A percentile compares a stretch with the other conserved stretches of the same genome.
Evolutionary conservation across 2,329 filamentous ascomycete genomes (phyloP).

Genomic region (Colletotrichum kahawae): DNA sequence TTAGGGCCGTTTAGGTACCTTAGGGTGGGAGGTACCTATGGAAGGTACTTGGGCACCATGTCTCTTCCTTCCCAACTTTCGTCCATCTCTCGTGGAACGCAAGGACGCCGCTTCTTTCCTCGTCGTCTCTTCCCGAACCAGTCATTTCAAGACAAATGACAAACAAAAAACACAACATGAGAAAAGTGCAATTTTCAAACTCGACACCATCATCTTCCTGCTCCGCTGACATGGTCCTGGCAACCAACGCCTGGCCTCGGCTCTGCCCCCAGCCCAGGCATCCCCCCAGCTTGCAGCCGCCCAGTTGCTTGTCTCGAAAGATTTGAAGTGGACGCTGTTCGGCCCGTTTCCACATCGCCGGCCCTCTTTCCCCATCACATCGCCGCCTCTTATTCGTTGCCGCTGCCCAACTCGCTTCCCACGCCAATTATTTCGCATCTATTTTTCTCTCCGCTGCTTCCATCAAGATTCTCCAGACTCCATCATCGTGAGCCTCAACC

Average conservation of each 20-base stretch:
- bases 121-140: neutral
- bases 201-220: neutral
- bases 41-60: neutral
- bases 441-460: neutral
- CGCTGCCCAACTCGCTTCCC: neutral
- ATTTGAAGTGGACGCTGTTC: neutral
- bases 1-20: neutral
- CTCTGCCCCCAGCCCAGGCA: neutral
- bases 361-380: neutral
- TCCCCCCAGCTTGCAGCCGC: neutral
- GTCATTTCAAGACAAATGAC: neutral
- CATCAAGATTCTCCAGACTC: neutral
- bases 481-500: neutral
- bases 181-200: neutral
- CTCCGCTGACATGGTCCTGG: neutral
- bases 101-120: neutral
- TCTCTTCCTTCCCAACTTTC: neutral
- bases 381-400: neutral
- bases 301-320: neutral
- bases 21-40: neutral
- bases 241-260: neutral
- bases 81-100: neutral
- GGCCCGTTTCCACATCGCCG: slow-evolving; percentile 10
- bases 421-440: slow-evolving; percentile 15
- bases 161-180: neutral